Base-by-base conservation (phyloP, 805 yeast genomes). In the Debaryomyces castellii region DNA sequence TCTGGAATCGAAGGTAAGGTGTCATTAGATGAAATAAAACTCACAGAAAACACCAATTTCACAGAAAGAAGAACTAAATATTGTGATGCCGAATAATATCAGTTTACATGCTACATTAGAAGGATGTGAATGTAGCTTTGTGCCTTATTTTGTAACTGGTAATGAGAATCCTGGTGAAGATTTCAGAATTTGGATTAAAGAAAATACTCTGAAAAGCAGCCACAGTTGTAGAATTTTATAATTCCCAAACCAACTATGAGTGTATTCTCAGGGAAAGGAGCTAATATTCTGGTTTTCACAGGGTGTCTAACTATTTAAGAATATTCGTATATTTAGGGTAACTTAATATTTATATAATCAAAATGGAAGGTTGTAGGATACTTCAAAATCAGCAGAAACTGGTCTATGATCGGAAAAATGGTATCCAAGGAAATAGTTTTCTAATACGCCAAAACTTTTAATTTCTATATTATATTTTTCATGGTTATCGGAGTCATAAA, bases 381-480 rank as follows among this genome's bases (percentile, higher is more conserved):
- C 43, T 23, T 39, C 39, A 38, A 40, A 58, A 32, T 58, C 58
- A 4, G 63, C 61, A 12, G 50, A 44, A 16, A 71, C 75, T 0
- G 77, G 77, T 3, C 77, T 57, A 48, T 71, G 77, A 50, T 71
- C 77, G 30, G 73, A 66, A 62, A 69, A 64, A 49, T 62, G 62
- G 44, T 53, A 63, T 8, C 54, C 62, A 25, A 58, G 57, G 40
- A 60, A 69, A 44, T 49, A 52, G 45, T 69, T 72, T 28, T 65
- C 65, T 48, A 75, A 57, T 12, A 76, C 71, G 3, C 67, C 77
- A 54, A 64, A 73, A 20, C 57, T 53, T 36, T 58, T 69, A 43
- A 74, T 63, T 12, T 54, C 56, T 27, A 67, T 63, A 5, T 58
- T 57, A 47, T 62, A 60, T 24, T 54, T 53, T 14, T 42, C 27